Evolutionary conservation across 2,329 filamentous ascomycete species (phyloP).

Genomic region (Epicoccum nigrum): DNA sequence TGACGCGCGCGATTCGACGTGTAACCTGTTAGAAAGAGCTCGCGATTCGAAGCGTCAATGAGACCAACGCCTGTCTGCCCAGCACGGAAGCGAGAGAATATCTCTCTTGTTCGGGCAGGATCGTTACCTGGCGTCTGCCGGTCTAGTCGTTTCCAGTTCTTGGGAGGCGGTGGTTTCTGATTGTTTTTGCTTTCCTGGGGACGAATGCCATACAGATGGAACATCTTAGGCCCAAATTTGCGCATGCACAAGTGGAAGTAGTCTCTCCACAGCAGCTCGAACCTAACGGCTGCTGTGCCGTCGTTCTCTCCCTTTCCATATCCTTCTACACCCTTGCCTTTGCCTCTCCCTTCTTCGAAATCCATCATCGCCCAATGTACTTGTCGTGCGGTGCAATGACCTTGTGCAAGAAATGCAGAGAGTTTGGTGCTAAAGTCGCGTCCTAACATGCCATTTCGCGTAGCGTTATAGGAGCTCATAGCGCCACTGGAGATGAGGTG

Average conservation of each 20-base stretch:
- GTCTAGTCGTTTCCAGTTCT: slow-evolving; percentile 40
- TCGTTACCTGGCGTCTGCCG: slow-evolving; percentile 48
- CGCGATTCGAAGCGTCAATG: slow-evolving; percentile 78
- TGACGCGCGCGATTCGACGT: slow-evolving; percentile 78
- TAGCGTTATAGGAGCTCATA: slow-evolving; percentile 70
- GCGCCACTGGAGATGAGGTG: slow-evolving; percentile 66
- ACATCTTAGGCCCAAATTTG: slow-evolving; percentile 72
- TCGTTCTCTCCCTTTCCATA: slow-evolving; percentile 75
- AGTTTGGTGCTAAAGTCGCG: slow-evolving; percentile 77
- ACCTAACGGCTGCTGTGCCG: slow-evolving; percentile 71
- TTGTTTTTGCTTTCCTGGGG: slow-evolving; percentile 42
- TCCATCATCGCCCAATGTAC: slow-evolving; percentile 71
- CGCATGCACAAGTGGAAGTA: slow-evolving; percentile 78
- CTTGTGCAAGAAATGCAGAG: slow-evolving; percentile 74
- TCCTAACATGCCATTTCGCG: slow-evolving; percentile 73
- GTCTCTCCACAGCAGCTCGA: slow-evolving; percentile 77
- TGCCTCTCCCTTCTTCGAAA: slow-evolving; percentile 68
- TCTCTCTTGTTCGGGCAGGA: slow-evolving; percentile 49
- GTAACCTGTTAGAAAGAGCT: slow-evolving; percentile 76
- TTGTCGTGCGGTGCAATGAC: slow-evolving; percentile 74
- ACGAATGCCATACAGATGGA: slow-evolving; percentile 68
- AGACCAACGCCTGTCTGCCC: slow-evolving; percentile 77
- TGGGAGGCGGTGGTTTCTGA: slow-evolving; percentile 49
- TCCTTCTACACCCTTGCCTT: slow-evolving; percentile 49
- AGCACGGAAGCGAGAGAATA: slow-evolving; percentile 64